Conservation (phyloP, 768 basidiomycete species). For the Thelephora ganbajun region DNA sequence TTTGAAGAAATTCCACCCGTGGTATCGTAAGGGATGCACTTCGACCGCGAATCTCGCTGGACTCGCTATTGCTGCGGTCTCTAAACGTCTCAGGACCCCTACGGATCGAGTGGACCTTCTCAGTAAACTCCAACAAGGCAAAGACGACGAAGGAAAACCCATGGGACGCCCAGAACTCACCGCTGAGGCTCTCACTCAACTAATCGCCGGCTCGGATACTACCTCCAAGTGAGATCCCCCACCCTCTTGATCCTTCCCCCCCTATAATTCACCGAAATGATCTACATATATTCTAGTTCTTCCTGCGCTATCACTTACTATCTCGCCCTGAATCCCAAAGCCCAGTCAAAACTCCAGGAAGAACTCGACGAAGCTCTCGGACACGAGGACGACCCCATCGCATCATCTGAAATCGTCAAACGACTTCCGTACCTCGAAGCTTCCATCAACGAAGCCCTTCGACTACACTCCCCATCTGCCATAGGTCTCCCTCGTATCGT, state of each 20-base stretch:
- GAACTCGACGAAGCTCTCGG: constrained; percentile 55
- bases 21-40: constrained; percentile 54
- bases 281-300: constrained; percentile 54
- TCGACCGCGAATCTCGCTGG: constrained; percentile 67
- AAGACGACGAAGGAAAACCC: constrained; percentile 67
- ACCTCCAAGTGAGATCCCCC: constrained; percentile 64
- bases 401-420: constrained; percentile 58
- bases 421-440: constrained; percentile 70
- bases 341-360: constrained; percentile 57
- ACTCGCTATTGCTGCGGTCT: constrained; percentile 52
- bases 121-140: constrained; percentile 64
- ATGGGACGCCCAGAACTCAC: constrained; percentile 79
- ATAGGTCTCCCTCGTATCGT: constrained; percentile 74
- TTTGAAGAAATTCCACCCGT: constrained; percentile 44
- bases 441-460: constrained; percentile 75
- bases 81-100: constrained; percentile 49
- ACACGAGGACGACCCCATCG: constrained; percentile 46
- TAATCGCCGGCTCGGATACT: constrained; percentile 86
- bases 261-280: background rate
- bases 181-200: constrained; percentile 74
- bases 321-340: constrained; percentile 51
- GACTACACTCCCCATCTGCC: constrained; percentile 73
- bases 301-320: constrained; percentile 84
- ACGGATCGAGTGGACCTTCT: constrained; percentile 71
- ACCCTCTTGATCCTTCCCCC: constrained; percentile 1